Base-by-base conservation (phyloP, 2,329 filamentous ascomycete genomes). In the Akanthomyces dipterigenus region DNA sequence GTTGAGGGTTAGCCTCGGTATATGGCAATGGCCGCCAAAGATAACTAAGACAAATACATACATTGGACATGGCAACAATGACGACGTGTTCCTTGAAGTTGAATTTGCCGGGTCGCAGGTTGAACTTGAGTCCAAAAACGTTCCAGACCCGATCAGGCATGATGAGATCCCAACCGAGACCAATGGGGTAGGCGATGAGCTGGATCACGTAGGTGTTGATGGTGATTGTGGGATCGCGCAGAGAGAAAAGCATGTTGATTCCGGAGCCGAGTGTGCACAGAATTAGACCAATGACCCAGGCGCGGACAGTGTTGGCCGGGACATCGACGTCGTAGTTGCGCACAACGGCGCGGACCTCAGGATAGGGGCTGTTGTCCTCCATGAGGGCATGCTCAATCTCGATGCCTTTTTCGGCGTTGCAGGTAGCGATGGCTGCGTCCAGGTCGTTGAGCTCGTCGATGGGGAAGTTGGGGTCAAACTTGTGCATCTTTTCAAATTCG, bases 351-450 rank as follows among this genome's bases (percentile, higher is more conserved):
- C 86, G 83, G 60, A 88, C 86, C 74, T 88, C 85, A 42, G 84
- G 83, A 68, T 88, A 88, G 2, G 86, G 86, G 53, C 85, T 88
- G 70, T 88, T 85, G 62, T 88, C 84, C 69, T 87, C 79, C 67
- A 86, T 77, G 62, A 82, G 73, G 51, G 83, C 81, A 66, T 82
- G 79, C 67, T 86, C 82, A 65, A 87, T 79, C 63, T 80, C 78
- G 55, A 82, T 72, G 60, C 82, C 82, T 70, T 82, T 81, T 66
- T 81, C 82, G 65, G 79, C 76, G 71, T 85, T 82, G 62, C 79
- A 77, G 2, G 78, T 79, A 46, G 78, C 73, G 50, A 86, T 77
- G 31, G 80, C 84, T 49, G 81, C 77, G 62, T 87, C 83, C 63
- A 88, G 78, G 70, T 85, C 82, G 63, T 84, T 82, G 56, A 83